phyloP scores from a whole-genome alignment of 495 filamentous ascomycete genomes.

The Penicillium silybi region DNA sequence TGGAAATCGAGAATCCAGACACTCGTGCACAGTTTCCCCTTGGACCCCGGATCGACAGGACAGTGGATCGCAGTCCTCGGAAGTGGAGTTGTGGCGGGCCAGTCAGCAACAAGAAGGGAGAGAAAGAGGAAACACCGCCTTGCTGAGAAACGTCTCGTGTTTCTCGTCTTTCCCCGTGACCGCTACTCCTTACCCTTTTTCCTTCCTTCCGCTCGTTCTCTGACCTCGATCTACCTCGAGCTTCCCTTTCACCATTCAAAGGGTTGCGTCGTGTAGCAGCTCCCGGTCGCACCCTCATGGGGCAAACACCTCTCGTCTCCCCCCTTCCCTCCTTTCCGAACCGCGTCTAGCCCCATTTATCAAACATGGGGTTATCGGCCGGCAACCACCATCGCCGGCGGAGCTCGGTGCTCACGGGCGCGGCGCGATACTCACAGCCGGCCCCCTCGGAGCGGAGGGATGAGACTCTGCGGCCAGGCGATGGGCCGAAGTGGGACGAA shows the following conservation, averaged over 20 bases:
- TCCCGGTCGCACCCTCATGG: slow-evolving; percentile 22
- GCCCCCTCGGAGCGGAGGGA: slow-evolving; percentile 46
- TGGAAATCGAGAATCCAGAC: neutral
- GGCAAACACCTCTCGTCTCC: slow-evolving; percentile 9
- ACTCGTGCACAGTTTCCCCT: neutral
- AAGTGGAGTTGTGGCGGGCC: slow-evolving; percentile 15
- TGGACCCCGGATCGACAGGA: slow-evolving; percentile 30
- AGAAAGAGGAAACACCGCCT: neutral
- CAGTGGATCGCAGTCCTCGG: slow-evolving; percentile 11
- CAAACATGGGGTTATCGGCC: slow-evolving; percentile 32
- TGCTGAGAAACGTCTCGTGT: neutral
- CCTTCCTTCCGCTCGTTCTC: neutral
- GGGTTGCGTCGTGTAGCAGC: slow-evolving; percentile 21
- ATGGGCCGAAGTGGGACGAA: slow-evolving; percentile 34
- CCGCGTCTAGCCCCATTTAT: slow-evolving; percentile 7
- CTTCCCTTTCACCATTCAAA: neutral
- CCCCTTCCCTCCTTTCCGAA: slow-evolving; percentile 9
- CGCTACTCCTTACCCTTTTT: slow-evolving; percentile 10
- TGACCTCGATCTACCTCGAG: slow-evolving; percentile 3
- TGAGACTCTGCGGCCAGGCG: slow-evolving; percentile 30
- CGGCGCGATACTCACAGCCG: slow-evolving; percentile 34
- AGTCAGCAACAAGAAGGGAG: slow-evolving; percentile 9
- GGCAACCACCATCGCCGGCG: slow-evolving; percentile 54
- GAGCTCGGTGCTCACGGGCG: slow-evolving; percentile 52
- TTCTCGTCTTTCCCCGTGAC: slow-evolving; percentile 2